Conservation (phyloP, 1,139 yeast genomes). For the Chernovozyma aurita region DNA sequence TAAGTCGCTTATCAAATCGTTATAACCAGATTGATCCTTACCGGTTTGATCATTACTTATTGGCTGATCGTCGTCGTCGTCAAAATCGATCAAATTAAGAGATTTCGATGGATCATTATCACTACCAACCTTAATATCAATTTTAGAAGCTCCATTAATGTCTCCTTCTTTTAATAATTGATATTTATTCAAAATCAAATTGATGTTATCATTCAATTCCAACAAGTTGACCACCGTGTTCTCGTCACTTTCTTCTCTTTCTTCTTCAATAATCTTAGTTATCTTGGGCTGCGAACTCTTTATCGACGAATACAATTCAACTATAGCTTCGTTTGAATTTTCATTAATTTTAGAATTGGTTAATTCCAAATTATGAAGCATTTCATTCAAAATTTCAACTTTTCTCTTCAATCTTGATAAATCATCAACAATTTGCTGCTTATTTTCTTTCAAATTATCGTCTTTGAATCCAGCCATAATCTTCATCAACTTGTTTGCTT, state of each 20-base stretch:
- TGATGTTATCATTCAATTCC: constrained; percentile 72
- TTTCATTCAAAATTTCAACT: constrained; percentile 86
- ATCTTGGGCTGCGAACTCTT: constrained; percentile 86
- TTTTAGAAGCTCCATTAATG: constrained; percentile 52
- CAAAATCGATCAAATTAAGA: constrained; percentile 74
- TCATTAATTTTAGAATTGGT: constrained; percentile 45
- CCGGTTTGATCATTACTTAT: constrained; percentile 26
- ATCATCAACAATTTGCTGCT: constrained; percentile 79
- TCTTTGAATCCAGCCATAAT: constrained; percentile 97
- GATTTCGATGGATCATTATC: constrained; percentile 35
- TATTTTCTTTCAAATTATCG: constrained; percentile 64
- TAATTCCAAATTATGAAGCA: constrained; percentile 58
- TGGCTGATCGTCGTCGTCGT: constrained; percentile 47
- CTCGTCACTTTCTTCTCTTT: constrained; percentile 54
- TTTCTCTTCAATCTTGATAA: constrained; percentile 80
- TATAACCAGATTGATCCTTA: constrained; percentile 46
- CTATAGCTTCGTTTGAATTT: constrained; percentile 59
- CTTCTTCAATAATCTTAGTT: constrained; percentile 77
- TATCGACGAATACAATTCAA: constrained; percentile 73
- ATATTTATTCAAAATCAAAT: constrained; percentile 65
- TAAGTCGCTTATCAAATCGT: constrained; percentile 69
- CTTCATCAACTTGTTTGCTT: constrained; percentile 94
- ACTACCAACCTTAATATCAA: constrained; percentile 31
- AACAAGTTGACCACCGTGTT: constrained; percentile 64
- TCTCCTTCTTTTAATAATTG: constrained; percentile 64